phyloP scores from a whole-genome alignment of 331 rosid species.

The Rosa hybrid region DNA sequence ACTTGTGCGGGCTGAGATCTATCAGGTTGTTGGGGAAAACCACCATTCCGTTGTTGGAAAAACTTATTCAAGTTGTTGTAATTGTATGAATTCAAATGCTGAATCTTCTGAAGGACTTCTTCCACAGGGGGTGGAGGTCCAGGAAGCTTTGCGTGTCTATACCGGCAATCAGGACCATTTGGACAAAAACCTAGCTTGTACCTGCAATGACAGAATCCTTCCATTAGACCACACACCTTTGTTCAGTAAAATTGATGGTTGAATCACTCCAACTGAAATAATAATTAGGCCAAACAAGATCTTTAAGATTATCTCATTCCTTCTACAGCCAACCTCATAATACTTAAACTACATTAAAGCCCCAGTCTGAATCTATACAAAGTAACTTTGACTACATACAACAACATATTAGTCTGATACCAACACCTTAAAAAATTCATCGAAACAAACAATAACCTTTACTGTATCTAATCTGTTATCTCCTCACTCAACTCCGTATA shows the following conservation, averaged over 20 bases:
- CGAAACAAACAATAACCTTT: background rate
- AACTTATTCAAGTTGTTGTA: constrained; percentile 63
- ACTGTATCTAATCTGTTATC: background rate
- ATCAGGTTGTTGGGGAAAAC: constrained; percentile 69
- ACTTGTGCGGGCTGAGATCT: constrained; percentile 75
- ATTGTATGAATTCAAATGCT: constrained; percentile 83
- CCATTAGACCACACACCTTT: background rate
- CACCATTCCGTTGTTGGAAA: constrained; percentile 67
- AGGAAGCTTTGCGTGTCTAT: constrained; percentile 88
- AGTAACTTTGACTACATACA: background rate
- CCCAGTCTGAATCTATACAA: background rate
- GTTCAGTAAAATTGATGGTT: background rate
- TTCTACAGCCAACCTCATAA: background rate
- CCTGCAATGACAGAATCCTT: constrained; percentile 54
- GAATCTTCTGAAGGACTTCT: constrained; percentile 98
- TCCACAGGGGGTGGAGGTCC: constrained; percentile 98
- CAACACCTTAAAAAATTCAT: background rate
- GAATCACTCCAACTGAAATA: background rate
- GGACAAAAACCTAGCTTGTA: constrained; percentile 99
- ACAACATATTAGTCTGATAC: background rate
- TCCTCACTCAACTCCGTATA: background rate
- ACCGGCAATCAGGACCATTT: constrained; percentile 98
- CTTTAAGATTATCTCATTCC: background rate
- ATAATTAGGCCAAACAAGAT: background rate
- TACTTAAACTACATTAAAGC: background rate